Percentiles rank a stretch among this genome's conserved stretches.
These are phyloP conservation scores for Chrysanthemum makinoi DNA, from an alignment of 129 eudicot species.

Conservation along the genomic window DNA sequence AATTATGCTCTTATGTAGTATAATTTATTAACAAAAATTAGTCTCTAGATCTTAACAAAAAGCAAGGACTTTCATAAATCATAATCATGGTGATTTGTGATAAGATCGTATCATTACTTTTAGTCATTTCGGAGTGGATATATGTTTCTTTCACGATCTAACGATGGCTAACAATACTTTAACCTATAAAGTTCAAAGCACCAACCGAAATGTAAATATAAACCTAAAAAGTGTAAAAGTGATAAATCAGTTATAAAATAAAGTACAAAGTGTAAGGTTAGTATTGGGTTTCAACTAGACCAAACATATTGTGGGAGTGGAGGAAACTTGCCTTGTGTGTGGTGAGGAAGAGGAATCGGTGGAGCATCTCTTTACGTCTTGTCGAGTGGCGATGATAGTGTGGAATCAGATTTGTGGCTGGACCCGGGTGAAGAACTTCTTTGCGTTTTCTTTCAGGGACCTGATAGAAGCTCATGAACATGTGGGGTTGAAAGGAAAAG, in stretches of 20 bases:
- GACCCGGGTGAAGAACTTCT: too few species aligned
- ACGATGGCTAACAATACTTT: slow-evolving; percentile 14
- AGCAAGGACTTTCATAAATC: slow-evolving; percentile 7
- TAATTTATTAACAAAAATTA: not conserved
- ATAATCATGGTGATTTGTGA: slow-evolving; percentile 17
- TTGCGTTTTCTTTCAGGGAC: too few species aligned
- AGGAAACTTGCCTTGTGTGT: too few species aligned
- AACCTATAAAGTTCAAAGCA: slow-evolving; percentile 17
- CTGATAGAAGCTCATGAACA: too few species aligned
- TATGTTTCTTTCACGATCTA: slow-evolving; percentile 7
- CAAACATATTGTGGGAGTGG: too few species aligned
- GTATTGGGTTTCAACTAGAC: not conserved
- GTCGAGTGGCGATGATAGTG: too few species aligned
- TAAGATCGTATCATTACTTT: slow-evolving; percentile 1
- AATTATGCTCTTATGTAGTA: not conserved
- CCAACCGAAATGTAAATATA: slow-evolving; percentile 11
- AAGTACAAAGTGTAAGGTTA: slow-evolving; percentile 31
- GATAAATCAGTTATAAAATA: slow-evolving; percentile 9
- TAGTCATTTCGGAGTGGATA: slow-evolving; percentile 7
- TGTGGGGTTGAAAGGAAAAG: too few species aligned
- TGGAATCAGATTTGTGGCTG: too few species aligned
- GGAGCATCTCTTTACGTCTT: too few species aligned
- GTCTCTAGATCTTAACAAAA: not conserved
- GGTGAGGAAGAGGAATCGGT: too few species aligned
- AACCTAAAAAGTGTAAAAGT: slow-evolving; percentile 9